Percentiles rank a stretch among this genome's conserved stretches.
Evolutionary conservation across 2,329 filamentous ascomycete species (phyloP).

Genomic region (Ceratocystis destructans): DNA sequence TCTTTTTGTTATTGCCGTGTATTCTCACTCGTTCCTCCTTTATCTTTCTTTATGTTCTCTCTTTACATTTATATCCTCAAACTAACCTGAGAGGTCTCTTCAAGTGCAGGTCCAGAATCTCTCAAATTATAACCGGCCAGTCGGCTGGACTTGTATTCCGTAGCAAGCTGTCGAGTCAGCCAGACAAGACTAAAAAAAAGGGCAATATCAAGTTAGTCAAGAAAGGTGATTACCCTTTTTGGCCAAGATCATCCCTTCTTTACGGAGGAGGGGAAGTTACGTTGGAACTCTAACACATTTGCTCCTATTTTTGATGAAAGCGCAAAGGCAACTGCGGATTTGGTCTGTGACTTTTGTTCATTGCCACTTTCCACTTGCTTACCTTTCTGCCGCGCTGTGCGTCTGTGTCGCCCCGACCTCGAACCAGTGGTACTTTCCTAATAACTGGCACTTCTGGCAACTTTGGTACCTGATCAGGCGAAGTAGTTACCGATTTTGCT

Average conservation of each 20-base stretch:
- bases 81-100: neutral
- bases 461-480: neutral
- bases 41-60: neutral
- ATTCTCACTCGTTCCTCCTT: neutral
- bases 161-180: neutral
- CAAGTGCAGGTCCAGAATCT: neutral
- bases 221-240: neutral
- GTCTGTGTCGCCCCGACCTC: neutral
- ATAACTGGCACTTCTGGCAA: neutral
- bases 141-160: neutral
- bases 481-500: neutral
- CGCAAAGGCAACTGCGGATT: neutral
- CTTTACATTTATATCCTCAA: neutral
- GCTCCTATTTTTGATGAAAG: neutral
- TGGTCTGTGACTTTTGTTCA: neutral
- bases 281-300: neutral
- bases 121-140: neutral
- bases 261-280: neutral
- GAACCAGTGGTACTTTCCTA: neutral
- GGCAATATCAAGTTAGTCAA: neutral
- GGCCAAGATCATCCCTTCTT: constrained; percentile 1
- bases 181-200: no score
- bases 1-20: neutral
- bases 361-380: neutral
- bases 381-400: neutral